These are phyloP conservation scores for Vanilla planifolia DNA, from an alignment of 106 monocot species.

Conservation along the genomic window DNA sequence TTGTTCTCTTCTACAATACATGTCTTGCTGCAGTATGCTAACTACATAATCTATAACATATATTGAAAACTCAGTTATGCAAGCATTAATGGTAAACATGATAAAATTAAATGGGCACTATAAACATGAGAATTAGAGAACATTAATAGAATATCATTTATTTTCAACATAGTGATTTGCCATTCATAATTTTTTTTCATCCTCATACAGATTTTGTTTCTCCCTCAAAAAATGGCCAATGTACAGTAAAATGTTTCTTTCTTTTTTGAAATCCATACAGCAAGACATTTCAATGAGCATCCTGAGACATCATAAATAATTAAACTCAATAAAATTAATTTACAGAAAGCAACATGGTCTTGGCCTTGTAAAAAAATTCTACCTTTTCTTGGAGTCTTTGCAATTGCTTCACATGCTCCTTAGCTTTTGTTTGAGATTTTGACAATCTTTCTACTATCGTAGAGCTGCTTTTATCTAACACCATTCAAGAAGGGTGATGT, in stretches of 20 bases:
- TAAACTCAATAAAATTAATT: neutral
- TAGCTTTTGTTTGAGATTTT: slow-evolving; percentile 22
- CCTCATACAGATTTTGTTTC: neutral
- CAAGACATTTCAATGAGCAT: neutral
- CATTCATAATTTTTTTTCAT: no score
- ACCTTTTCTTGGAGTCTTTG: slow-evolving; percentile 78
- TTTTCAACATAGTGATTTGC: no score
- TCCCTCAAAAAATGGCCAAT: neutral
- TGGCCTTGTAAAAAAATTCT: neutral
- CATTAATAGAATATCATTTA: no score
- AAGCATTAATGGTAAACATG: no score
- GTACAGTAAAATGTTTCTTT: neutral
- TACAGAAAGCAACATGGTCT: no score
- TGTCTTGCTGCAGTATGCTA: no score
- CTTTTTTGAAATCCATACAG: neutral
- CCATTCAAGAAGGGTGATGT: neutral
- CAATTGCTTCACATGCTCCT: slow-evolving; percentile 51
- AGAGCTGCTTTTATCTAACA: slow-evolving; percentile 13
- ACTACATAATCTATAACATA: no score
- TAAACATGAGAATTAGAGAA: no score
- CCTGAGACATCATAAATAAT: neutral
- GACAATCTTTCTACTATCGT: slow-evolving; percentile 9
- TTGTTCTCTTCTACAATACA: no score
- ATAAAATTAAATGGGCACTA: no score
- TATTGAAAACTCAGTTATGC: no score